Base-by-base conservation (phyloP, 2,329 filamentous ascomycete genomes). In the Lasiodiplodia citricola region DNA sequence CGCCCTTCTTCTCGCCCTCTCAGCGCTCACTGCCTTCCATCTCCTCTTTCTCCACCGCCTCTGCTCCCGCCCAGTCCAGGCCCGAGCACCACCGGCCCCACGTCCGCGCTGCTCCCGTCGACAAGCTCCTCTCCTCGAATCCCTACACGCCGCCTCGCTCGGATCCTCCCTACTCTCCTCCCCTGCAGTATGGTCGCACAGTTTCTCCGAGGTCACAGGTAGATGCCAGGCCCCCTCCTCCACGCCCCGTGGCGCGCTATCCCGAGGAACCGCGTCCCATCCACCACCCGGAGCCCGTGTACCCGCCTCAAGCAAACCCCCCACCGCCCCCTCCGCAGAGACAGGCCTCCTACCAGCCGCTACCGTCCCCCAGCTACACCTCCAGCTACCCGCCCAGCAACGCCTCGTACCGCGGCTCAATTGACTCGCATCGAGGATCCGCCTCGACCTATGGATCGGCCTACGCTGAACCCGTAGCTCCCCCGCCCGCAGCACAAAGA, bases 101-200 rank as follows among this genome's bases (percentile, higher is more conserved):
- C 71, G 71, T 71, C 51, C 68, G 74, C 41, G 73, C 76, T 57
- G 75, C 77, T 28, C 76, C 77, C 8, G 73, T 80, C 18, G 75
- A 80, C 64, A 80, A 79, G 70, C 70, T 80, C 41, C 71, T 80
- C 14, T 75, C 77, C 21, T 70, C 76, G 23, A 75, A 78, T 70
- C 76, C 78, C 13, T 81, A 80, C 71, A 80, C 80, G 18, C 79
- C 80, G 23, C 78, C 79, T 6, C 74, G 79, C 51, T 79, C 79
- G 31, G 79, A 81, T 58, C 76, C 78, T 23, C 75, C 77, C 8
- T 80, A 80, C 71, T 68, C 66, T 44, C 66, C 56, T 23, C 35
- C 64, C 64, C 55, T 50, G n/a, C 66, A 68, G 21, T 78, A 80
- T 73, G 78, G 75, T 11, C 77, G 76, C 50, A 71, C 77, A 18